Evolutionary conservation across 352 stramenopile genomes (phyloP), one percentile per base, ranked within the genome.

Genomic region (Globisporangium iwayamae): DNA sequence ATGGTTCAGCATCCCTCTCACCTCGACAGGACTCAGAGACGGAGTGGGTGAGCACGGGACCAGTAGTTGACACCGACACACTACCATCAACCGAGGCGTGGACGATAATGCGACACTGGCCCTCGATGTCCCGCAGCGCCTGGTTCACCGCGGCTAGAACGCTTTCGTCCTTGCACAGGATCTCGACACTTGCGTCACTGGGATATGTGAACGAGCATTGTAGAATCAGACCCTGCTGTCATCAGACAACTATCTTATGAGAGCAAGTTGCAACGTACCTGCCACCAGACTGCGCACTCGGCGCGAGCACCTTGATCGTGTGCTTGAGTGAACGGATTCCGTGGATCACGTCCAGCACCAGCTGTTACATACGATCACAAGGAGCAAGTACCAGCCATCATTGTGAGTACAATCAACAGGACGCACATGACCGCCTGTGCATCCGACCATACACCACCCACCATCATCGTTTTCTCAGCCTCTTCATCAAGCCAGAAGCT

Each of bases 281-380:
- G 47, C 66, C 70, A 52, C 56, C 63, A 47, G 34, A 34, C 13
- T 58, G 41, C n/a, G 77, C 74, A 30, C 71, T 85, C 2, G 84
- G 82, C 14, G 85, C 78, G 25, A 93, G 70, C 1, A 79, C 80
- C 61, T 90, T 93, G 54, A 91, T 71, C 0, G 81, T 91, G 67
- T 91, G 86, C 11, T 81, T 78, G 14, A 99, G 79, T 6, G 97
- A 99, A 16, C 97, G 85, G 52, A 96, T 98, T 20, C 89, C 92
- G 68, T 98, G 89, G 59, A 99, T 91, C 41, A 98, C 83, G 25
- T 94, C 87, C 65, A 93, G 68, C 25, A 94, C 74, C 18, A 93
- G 62, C 85, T 94, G 28, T 22, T 20, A 18, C 1, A 28, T 22
- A 43, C 2, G 20, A 53, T 28, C 25, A 38, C 16, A 22, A 38